Base-by-base conservation (phyloP, 1,284 basidiomycete species). In the Takashimella koratensis region DNA sequence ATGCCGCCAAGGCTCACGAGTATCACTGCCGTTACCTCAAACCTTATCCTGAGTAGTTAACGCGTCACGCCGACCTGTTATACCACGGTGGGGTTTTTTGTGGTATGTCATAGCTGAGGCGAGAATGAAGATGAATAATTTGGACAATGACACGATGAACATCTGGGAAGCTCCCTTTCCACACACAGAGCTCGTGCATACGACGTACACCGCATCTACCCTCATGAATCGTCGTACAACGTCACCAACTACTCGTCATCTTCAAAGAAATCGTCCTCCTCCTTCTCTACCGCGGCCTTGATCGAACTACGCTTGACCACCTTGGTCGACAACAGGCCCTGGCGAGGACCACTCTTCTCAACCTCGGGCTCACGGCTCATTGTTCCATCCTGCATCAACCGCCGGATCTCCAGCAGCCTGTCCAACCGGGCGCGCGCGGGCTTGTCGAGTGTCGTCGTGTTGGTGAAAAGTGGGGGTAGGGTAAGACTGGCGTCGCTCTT, bases 381-480 rank as follows among this genome's bases (percentile, higher is more conserved):
- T 58, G 83, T 81, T 0, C 85, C 84, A 0, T 69, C 74, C 43
- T 79, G 74, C 88, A 92, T 92, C 57, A 80, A 79, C 51, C 76
- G 74, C 43, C 79, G 78, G 48, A 89, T 83, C 80, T 81, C 82
- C 43, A 70, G 68, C 20, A 86, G 81, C 24, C 90, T 69, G 64
- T 84, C 82, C 47, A 84, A 80, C n/a, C 88, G 79, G 44, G 81
- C 77, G 27, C 74, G 65, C 47, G 83, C 77, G 2, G 82, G 77
- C 48, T 70, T 65, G 41, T 70, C 69, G 47, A 57, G 26, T 11
- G 45, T 61, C 64, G 50, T 67, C 54, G 42, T 53, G 36, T 72
- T 43, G 77, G 64, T 48, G 82, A 83, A 22, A 79, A 78, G 68
- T 82, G 83, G 1, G 8, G 71, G 74, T 12, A 73, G 56, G n/a